Conservation (phyloP, 495 filamentous ascomycete species). For the Daldinia loculata region DNA sequence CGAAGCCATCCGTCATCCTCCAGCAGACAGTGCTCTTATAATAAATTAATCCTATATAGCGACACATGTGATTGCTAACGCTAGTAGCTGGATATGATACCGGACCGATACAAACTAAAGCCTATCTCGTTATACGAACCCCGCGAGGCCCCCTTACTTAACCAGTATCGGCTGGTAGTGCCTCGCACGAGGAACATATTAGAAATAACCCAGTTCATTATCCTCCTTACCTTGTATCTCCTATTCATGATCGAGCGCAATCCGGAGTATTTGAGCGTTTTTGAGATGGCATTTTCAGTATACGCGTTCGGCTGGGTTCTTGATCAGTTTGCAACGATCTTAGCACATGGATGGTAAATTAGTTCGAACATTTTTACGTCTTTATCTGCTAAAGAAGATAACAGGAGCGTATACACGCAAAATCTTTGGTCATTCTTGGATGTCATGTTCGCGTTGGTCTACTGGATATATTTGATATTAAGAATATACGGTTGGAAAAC, state of each 20-base stretch:
- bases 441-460: conserved; percentile 70
- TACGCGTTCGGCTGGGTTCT: conserved; percentile 76
- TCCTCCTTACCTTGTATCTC: conserved; percentile 69
- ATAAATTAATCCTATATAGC: background rate
- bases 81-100: conserved; percentile 67
- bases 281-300: conserved; percentile 68
- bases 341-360: conserved; percentile 72
- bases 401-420: conserved; percentile 77
- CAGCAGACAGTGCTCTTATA: background rate
- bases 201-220: conserved; percentile 71
- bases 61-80: conserved; percentile 11
- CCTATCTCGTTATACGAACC: conserved; percentile 77
- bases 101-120: conserved; percentile 76
- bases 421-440: conserved; percentile 84
- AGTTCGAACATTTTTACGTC: background rate
- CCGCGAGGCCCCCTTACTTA: conserved; percentile 68
- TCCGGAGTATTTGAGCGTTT: conserved; percentile 53
- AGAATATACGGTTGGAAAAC: conserved; percentile 65
- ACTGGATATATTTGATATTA: conserved; percentile 65
- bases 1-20: too few species aligned
- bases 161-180: conserved; percentile 78
- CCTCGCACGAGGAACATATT: conserved; percentile 72
- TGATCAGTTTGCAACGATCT: conserved; percentile 74
- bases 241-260: conserved; percentile 69
- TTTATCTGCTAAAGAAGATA: conserved; percentile 4